phyloP scores from a whole-genome alignment of 1,284 basidiomycete genomes.

The Ceratobasidium sp. region DNA sequence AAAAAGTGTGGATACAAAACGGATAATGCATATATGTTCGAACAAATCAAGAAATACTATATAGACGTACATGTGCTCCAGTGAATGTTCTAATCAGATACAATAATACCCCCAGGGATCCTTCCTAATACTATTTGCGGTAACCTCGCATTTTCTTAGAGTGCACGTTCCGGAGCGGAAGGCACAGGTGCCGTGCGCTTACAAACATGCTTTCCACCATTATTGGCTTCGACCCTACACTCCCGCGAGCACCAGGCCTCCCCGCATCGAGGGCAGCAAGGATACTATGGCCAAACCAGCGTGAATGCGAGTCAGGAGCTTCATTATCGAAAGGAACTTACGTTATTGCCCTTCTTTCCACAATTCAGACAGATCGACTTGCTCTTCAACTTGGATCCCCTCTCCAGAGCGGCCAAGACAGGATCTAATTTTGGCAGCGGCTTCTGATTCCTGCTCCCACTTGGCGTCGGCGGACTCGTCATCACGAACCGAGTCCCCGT shows the following conservation, averaged over 20 bases:
- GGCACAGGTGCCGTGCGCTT: neutral
- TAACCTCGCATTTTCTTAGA: neutral
- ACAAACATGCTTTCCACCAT: conserved; percentile 39
- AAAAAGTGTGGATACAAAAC: neutral
- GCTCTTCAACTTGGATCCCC: conserved; percentile 31
- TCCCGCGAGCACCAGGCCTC: conserved; percentile 35
- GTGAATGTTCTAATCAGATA: conserved; percentile 4
- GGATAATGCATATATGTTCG: conserved; percentile 14
- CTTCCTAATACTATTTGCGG: neutral
- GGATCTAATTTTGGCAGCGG: conserved; percentile 37
- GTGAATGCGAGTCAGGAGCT: neutral
- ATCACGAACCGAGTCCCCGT: conserved; percentile 33
- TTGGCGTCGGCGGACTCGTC: conserved; percentile 31
- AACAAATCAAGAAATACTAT: neutral
- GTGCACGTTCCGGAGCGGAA: neutral
- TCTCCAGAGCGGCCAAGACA: conserved; percentile 32
- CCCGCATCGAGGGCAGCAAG: conserved; percentile 27
- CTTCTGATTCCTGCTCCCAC: neutral
- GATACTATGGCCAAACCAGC: conserved; percentile 9
- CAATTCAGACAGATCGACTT: conserved; percentile 31
- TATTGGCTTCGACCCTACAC: conserved; percentile 36
- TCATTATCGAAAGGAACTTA: neutral
- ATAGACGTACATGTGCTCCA: conserved; percentile 18
- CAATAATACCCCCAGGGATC: neutral
- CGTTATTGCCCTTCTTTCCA: conserved; percentile 29